phyloP scores from a whole-genome alignment of 805 yeast genomes.

The Saturnispora ahearnii region DNA sequence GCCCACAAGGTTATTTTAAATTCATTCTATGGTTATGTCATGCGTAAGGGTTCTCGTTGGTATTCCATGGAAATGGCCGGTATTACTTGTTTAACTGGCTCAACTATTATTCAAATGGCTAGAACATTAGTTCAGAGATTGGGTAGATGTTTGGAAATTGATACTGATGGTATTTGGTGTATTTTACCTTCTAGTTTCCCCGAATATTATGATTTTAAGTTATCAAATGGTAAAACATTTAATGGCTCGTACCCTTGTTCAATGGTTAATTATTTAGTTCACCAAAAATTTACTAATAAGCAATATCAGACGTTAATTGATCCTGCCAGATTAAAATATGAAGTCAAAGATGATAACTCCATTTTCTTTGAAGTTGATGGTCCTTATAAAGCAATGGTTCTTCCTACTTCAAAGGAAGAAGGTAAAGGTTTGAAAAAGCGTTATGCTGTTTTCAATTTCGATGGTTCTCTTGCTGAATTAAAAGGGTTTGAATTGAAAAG shows the following conservation, averaged over 20 bases:
- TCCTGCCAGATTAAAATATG: slow-evolving; percentile 56
- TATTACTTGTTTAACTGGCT: slow-evolving; percentile 95
- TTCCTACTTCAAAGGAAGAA: slow-evolving; percentile 96
- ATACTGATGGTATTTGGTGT: slow-evolving; percentile 99
- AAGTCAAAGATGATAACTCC: slow-evolving; percentile 79
- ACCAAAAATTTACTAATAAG: slow-evolving; percentile 81
- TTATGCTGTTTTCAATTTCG: slow-evolving; percentile 93
- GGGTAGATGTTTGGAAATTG: slow-evolving; percentile 92
- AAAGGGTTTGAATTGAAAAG: slow-evolving; percentile 96
- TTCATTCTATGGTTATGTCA: slow-evolving; percentile 95
- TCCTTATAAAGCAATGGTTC: slow-evolving; percentile 93
- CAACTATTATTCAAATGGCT: slow-evolving; percentile 97
- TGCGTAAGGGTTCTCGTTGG: slow-evolving; percentile 99
- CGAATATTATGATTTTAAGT: slow-evolving; percentile 64
- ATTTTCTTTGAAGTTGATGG: slow-evolving; percentile 98
- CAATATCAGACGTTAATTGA: slow-evolving; percentile 87
- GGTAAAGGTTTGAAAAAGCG: slow-evolving; percentile 94
- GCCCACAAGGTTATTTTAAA: slow-evolving; percentile 96
- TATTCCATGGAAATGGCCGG: slow-evolving; percentile 99
- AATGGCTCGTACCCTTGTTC: slow-evolving; percentile 88
- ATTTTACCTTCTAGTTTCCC: slow-evolving; percentile 90
- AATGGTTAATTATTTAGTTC: slow-evolving; percentile 90
- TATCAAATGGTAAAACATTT: slow-evolving; percentile 70
- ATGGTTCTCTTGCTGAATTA: slow-evolving; percentile 88
- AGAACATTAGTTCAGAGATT: slow-evolving; percentile 80